These are phyloP conservation scores for Capronia epimyces DNA, from an alignment of 2,329 filamentous ascomycete species.

Conservation along the genomic window DNA sequence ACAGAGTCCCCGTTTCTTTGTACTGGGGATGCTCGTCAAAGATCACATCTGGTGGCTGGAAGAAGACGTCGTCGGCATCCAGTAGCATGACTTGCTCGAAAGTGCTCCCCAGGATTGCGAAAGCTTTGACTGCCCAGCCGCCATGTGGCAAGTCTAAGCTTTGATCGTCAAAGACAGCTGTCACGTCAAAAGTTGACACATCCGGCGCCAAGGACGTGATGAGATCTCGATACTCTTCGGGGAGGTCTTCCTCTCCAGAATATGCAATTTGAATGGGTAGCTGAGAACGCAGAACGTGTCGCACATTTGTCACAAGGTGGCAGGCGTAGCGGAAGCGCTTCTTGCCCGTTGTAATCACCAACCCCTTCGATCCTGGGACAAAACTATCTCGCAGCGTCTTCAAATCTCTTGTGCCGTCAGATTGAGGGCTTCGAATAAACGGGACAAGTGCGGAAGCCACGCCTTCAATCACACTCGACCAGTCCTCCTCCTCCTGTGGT, in stretches of 20 bases:
- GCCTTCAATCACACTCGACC: conserved; percentile 6
- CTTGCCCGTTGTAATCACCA: conserved; percentile 20
- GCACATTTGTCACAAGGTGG: conserved; percentile 23
- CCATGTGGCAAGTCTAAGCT: conserved; percentile 15
- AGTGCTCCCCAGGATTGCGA: conserved; percentile 23
- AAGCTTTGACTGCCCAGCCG: conserved; percentile 24
- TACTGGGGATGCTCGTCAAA: conserved; percentile 14
- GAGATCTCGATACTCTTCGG: conserved; percentile 4
- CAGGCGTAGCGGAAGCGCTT: conserved; percentile 19
- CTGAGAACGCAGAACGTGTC: conserved; percentile 19
- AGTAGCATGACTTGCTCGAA: conserved; percentile 26
- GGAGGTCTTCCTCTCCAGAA: conserved; percentile 23
- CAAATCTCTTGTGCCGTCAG: not conserved
- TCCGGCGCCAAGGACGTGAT: conserved; percentile 10
- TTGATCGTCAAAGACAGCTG: conserved; percentile 19
- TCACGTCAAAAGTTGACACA: conserved; percentile 19
- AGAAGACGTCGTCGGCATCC: conserved; percentile 24
- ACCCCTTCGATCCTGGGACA: conserved; percentile 8
- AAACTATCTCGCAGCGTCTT: conserved; percentile 2
- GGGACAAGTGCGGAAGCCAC: conserved; percentile 3
- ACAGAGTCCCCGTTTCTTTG: conserved; percentile 13
- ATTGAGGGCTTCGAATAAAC: conserved; percentile 2
- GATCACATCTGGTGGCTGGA: conserved; percentile 23
- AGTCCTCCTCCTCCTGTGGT: not conserved
- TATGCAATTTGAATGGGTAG: conserved; percentile 28